Base-by-base conservation (phyloP, 257 asterid species). In the Ajuga chamaepitys region DNA sequence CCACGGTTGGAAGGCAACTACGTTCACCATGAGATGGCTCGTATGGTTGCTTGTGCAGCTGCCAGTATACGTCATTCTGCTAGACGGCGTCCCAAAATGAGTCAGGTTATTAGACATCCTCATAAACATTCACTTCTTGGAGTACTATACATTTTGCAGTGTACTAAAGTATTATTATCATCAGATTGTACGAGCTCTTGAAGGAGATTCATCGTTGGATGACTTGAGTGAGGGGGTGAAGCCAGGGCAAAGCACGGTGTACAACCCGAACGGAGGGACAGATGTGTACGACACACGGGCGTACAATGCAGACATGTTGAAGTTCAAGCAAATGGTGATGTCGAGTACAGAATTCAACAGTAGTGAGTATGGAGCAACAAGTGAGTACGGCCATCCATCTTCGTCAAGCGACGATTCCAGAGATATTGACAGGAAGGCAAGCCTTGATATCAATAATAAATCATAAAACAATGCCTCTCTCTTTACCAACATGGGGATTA, bases 61-160 rank as follows among this genome's bases (percentile, higher is more conserved):
- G 95, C 94, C 18, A 75, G 91, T 54, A 79, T 88, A 62, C 98
- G 95, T 7, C 94, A 93, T 78, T 93, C 97, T 2, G 95, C 97
- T 4, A 77, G 90, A 74, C 79, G 88, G 71, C 98, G 98, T 28
- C 97, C 98, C 7, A 89, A 77, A 69, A 93, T 93, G 98, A 85
- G 95, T 70, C 98, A 88, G 88, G 97, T 55, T 30, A 30, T 4
- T 30, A 4, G 37, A 5, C n/a, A n/a, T n/a, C n/a, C n/a, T n/a
- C n/a, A n/a, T n/a, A n/a, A n/a, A n/a, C n/a, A n/a, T n/a, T n/a
- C n/a, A n/a, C n/a, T n/a, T n/a, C n/a, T n/a, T n/a, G n/a, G n/a
- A n/a, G n/a, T n/a, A n/a, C n/a, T n/a, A n/a, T n/a, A n/a, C n/a
- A n/a, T n/a, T n/a, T n/a, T n/a, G n/a, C n/a, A n/a, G n/a, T n/a